Conservation (phyloP, 495 filamentous ascomycete genomes). For the Pyrenula massariospora region DNA sequence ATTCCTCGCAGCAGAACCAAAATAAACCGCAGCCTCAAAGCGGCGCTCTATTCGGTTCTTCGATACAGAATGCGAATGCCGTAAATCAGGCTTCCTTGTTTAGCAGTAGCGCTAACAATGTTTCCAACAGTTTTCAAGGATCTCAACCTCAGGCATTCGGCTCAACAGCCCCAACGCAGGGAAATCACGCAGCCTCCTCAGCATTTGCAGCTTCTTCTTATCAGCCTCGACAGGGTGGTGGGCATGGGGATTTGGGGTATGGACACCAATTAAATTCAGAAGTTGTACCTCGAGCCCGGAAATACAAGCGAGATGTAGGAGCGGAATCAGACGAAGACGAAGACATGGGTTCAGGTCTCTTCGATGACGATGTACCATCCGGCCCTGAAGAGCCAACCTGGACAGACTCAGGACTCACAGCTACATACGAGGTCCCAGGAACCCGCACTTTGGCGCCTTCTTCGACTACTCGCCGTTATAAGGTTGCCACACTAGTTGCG, state of each 20-base stretch:
- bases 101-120: neutral
- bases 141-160: neutral
- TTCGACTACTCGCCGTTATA: slow-evolving; percentile 24
- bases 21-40: neutral
- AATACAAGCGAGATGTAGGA: neutral
- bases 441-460: slow-evolving; percentile 33
- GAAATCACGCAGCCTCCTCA: neutral
- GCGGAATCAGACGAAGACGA: slow-evolving; percentile 1
- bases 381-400: slow-evolving; percentile 20
- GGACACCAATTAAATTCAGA: neutral
- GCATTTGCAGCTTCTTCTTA: neutral
- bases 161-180: neutral
- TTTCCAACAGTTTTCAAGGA: neutral
- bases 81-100: neutral
- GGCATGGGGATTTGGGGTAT: neutral
- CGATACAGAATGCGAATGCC: too few species aligned
- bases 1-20: neutral
- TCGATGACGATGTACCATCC: neutral
- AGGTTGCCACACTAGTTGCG: slow-evolving; percentile 28
- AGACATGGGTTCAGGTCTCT: neutral
- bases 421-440: slow-evolving; percentile 50
- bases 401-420: slow-evolving; percentile 41
- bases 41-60: neutral
- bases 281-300: neutral
- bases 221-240: neutral